Evolutionary conservation across 1,284 basidiomycete genomes (phyloP).

Genomic region (Mycena sp.): DNA sequence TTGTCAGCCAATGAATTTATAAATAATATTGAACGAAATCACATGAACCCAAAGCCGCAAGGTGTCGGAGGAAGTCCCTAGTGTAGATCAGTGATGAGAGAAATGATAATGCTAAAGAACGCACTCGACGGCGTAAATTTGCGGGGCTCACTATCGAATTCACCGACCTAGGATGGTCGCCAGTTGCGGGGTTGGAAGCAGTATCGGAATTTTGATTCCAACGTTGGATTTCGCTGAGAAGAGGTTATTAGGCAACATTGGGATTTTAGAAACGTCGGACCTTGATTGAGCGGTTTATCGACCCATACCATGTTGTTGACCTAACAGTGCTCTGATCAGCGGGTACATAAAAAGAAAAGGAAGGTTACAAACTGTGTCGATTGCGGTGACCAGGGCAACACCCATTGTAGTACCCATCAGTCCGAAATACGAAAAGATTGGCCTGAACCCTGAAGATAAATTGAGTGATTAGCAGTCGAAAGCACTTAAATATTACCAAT

Average conservation of each 20-base stretch:
- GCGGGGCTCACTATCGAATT: neutral
- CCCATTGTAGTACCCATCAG: slow-evolving; percentile 1
- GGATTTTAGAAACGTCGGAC: neutral
- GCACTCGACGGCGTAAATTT: neutral
- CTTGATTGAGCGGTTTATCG: slow-evolving; percentile 20
- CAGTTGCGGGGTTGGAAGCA: neutral
- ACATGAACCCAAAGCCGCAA: slow-evolving; percentile 13
- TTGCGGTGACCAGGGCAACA: neutral
- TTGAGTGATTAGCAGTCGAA: neutral
- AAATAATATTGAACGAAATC: neutral
- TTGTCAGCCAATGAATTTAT: neutral
- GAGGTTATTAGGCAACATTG: neutral
- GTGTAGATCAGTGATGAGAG: neutral
- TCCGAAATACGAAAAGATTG: slow-evolving; percentile 8
- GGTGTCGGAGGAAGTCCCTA: slow-evolving; percentile 10
- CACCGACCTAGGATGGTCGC: too few species aligned
- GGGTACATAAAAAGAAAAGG: neutral
- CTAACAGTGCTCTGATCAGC: neutral
- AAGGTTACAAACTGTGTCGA: too few species aligned
- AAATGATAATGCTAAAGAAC: neutral
- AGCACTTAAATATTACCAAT: neutral
- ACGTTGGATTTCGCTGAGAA: slow-evolving; percentile 18
- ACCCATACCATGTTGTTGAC: slow-evolving; percentile 11
- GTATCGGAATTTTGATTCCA: slow-evolving; percentile 5
- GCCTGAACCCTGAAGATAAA: neutral